Evolutionary conservation across 2,329 filamentous ascomycete species (phyloP).

Genomic region (Colletotrichum paranaense): DNA sequence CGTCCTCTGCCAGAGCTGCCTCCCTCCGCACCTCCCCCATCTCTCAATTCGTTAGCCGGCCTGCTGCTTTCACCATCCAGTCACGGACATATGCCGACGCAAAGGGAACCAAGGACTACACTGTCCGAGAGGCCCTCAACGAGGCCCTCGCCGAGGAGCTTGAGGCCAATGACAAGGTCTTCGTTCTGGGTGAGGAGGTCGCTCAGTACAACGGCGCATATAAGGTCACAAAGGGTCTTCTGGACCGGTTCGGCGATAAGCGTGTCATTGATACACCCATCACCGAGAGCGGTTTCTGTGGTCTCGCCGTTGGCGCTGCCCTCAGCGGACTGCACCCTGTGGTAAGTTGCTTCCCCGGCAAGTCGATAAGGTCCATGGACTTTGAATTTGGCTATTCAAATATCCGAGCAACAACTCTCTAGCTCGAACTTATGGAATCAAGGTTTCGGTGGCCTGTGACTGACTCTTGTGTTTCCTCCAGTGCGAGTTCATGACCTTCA

Average conservation of each 20-base stretch:
- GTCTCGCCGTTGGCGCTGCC: constrained; percentile 93
- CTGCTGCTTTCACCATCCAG: constrained; percentile 55
- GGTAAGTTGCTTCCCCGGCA: constrained; percentile 65
- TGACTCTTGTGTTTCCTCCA: constrained; percentile 47
- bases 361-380: neutral
- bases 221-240: constrained; percentile 98
- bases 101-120: constrained; percentile 86
- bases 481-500: constrained; percentile 99
- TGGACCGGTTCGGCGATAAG: constrained; percentile 97
- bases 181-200: constrained; percentile 96
- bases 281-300: constrained; percentile 95
- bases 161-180: constrained; percentile 93
- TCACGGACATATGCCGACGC: constrained; percentile 67
- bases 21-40: constrained; percentile 48
- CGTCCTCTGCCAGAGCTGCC: constrained; percentile 54
- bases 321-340: constrained; percentile 94
- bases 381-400: neutral
- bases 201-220: constrained; percentile 99
- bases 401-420: neutral
- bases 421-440: too few species aligned
- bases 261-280: constrained; percentile 98
- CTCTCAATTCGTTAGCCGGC: constrained; percentile 48
- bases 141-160: constrained; percentile 98
- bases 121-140: constrained; percentile 96
- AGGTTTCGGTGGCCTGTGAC: too few species aligned